Conservation (phyloP, 805 yeast genomes). For the Wickerhamiella cacticola region DNA sequence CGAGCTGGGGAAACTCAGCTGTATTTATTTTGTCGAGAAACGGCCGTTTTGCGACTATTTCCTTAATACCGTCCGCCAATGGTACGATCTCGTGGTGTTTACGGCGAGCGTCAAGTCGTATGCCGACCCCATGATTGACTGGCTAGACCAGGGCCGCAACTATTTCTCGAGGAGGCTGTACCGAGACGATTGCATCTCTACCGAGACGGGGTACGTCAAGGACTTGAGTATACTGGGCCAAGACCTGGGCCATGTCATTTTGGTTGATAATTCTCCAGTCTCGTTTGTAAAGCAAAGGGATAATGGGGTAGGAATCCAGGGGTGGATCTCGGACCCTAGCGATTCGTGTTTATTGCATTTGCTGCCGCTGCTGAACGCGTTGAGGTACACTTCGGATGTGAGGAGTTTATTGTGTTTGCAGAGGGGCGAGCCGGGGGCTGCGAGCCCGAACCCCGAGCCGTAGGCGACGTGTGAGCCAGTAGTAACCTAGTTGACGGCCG, state of each 20-base stretch:
- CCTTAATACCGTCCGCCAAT: slow-evolving; percentile 58
- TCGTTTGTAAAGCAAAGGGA: slow-evolving; percentile 73
- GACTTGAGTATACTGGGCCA: slow-evolving; percentile 44
- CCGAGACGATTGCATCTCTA: slow-evolving; percentile 60
- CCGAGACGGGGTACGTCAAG: slow-evolving; percentile 71
- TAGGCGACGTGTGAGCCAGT: no score
- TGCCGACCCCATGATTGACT: slow-evolving; percentile 93
- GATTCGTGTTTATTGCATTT: slow-evolving; percentile 74
- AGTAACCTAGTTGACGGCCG: no score
- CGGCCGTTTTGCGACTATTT: slow-evolving; percentile 86
- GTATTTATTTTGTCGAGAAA: slow-evolving; percentile 80
- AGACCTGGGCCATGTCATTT: slow-evolving; percentile 57
- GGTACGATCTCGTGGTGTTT: slow-evolving; percentile 84
- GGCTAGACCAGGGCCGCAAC: slow-evolving; percentile 50
- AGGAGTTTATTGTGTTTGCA: slow-evolving; percentile 63
- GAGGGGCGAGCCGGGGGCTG: slow-evolving; percentile 55
- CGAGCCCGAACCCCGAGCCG: no score
- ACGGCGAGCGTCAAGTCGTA: slow-evolving; percentile 92
- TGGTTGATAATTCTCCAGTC: slow-evolving; percentile 87
- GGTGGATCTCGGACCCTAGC: slow-evolving; percentile 95
- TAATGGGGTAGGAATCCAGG: slow-evolving; percentile 88
- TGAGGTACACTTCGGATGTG: slow-evolving; percentile 76
- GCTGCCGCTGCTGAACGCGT: slow-evolving; percentile 63
- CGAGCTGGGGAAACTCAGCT: slow-evolving; percentile 51
- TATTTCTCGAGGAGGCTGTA: slow-evolving; percentile 53